These are phyloP conservation scores for Curvularia spicifera DNA, from an alignment of 2,329 filamentous ascomycete species.

Conservation along the genomic window DNA sequence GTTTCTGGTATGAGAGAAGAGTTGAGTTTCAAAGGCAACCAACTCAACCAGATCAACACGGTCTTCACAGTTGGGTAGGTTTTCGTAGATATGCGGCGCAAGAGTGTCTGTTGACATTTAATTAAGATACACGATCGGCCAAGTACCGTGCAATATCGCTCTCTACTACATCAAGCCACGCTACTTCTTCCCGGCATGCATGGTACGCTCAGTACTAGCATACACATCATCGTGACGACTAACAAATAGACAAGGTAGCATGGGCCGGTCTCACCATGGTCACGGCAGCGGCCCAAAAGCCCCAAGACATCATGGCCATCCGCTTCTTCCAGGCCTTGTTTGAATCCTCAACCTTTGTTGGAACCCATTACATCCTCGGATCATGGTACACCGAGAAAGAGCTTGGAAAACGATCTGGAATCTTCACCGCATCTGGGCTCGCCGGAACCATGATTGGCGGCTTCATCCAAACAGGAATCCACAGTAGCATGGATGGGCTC, in stretches of 20 bases:
- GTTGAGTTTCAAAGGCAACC: slow-evolving; percentile 48
- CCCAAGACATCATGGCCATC: slow-evolving; percentile 65
- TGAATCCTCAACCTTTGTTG: slow-evolving; percentile 63
- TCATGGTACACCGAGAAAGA: slow-evolving; percentile 68
- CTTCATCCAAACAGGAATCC: slow-evolving; percentile 65
- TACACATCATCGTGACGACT: neutral
- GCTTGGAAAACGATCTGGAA: slow-evolving; percentile 65
- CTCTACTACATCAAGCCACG: slow-evolving; percentile 68
- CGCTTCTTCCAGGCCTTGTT: slow-evolving; percentile 61
- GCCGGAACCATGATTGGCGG: slow-evolving; percentile 68
- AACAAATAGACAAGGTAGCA: slow-evolving; percentile 37
- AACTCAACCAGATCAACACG: slow-evolving; percentile 56
- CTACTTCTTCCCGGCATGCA: slow-evolving; percentile 69
- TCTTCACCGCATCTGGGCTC: slow-evolving; percentile 66
- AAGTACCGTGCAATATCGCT: slow-evolving; percentile 55
- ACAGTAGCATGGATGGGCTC: slow-evolving; percentile 54
- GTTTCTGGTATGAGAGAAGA: slow-evolving; percentile 54
- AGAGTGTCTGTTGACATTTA: neutral
- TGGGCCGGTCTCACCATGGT: slow-evolving; percentile 71
- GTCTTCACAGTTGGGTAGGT: slow-evolving; percentile 43
- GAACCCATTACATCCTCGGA: slow-evolving; percentile 66
- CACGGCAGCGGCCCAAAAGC: slow-evolving; percentile 60
- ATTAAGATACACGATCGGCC: slow-evolving; percentile 57
- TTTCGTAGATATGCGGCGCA: neutral
- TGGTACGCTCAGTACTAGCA: slow-evolving; percentile 50